Evolutionary conservation across 2,329 filamentous ascomycete genomes (phyloP).

Genomic region (Fusarium sacchari): DNA sequence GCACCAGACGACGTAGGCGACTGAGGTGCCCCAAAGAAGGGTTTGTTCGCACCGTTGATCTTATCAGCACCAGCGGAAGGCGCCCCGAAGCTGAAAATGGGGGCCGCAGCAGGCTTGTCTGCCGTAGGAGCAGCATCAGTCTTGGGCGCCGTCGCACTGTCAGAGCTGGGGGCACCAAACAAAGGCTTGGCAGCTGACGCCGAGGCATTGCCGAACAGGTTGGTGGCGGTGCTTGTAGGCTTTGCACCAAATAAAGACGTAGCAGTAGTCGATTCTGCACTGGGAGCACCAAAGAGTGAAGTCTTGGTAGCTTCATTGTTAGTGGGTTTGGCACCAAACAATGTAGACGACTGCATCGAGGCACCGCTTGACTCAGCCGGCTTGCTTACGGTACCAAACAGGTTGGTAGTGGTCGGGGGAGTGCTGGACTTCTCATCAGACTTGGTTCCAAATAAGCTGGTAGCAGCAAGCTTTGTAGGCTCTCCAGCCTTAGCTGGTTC

Average conservation of each 20-base stretch:
- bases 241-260: slow-evolving; percentile 42
- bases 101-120: slow-evolving; percentile 39
- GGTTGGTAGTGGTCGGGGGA: slow-evolving; percentile 38
- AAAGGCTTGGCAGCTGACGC: slow-evolving; percentile 39
- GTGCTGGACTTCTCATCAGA: slow-evolving; percentile 44
- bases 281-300: slow-evolving; percentile 47
- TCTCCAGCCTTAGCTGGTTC: slow-evolving; percentile 45
- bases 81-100: slow-evolving; percentile 50
- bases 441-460: slow-evolving; percentile 53
- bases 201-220: slow-evolving; percentile 47
- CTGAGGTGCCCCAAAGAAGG: slow-evolving; percentile 52
- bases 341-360: slow-evolving; percentile 44
- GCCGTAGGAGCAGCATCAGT: slow-evolving; percentile 35
- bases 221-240: slow-evolving; percentile 39
- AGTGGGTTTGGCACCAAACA: slow-evolving; percentile 50
- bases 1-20: slow-evolving; percentile 45
- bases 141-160: slow-evolving; percentile 33
- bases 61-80: slow-evolving; percentile 40
- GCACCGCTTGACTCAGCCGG: slow-evolving; percentile 44
- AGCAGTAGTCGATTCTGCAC: slow-evolving; percentile 25
- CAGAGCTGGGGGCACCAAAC: slow-evolving; percentile 43
- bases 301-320: slow-evolving; percentile 34
- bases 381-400: slow-evolving; percentile 54
- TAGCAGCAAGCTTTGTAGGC: slow-evolving; percentile 37
- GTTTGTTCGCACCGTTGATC: slow-evolving; percentile 47